Base-by-base conservation (phyloP, 345 rosid genomes). In the Rhizophora mangle region DNA sequence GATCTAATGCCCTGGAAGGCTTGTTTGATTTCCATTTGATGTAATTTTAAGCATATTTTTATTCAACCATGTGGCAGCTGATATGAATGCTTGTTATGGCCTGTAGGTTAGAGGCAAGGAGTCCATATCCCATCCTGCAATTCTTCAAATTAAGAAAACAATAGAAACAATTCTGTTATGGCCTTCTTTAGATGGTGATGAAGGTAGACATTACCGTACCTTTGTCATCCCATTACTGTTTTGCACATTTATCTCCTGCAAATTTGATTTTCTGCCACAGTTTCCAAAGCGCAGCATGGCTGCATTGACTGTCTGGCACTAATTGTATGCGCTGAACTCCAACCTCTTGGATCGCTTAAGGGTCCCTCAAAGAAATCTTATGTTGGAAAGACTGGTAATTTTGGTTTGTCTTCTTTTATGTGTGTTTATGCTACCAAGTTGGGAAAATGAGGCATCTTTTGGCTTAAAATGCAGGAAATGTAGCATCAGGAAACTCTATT, bases 231-330 rank as follows among this genome's bases (percentile, higher is more conserved):
- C 59, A 20, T 34, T 64, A 20, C 62, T 46, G 34, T 34, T 24
- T 8, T 69, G 72, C 53, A 34, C 26, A 46, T 29, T 58, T 71
- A 71, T 19, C 62, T 55, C 69, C 34, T 65, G 13, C 54, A n/a
- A 64, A 27, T 68, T 24, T 65, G 24, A 65, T 19, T 34, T 60
- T 27, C 31, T 64, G 7, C 63, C 68, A 54, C 86, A 93, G 98
- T 93, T 74, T 85, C 86, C 22, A 93, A 91, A 84, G 92, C 91
- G 62, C 94, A 91, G 61, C 97, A 87, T 71, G 98, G 97, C n/a
- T 91, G 97, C 85, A 87, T 93, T 52, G 98, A 93, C 74, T 91
- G 92, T 81, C 75, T 93, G 29, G 97, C 98, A 34, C 76, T 89
- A 56, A 85, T 88, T 85, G 80, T 89, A 63, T 93, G 89, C 79